These are phyloP conservation scores for Schizophyllum amplum DNA, from an alignment of 1,284 basidiomycete species.

Conservation along the genomic window DNA sequence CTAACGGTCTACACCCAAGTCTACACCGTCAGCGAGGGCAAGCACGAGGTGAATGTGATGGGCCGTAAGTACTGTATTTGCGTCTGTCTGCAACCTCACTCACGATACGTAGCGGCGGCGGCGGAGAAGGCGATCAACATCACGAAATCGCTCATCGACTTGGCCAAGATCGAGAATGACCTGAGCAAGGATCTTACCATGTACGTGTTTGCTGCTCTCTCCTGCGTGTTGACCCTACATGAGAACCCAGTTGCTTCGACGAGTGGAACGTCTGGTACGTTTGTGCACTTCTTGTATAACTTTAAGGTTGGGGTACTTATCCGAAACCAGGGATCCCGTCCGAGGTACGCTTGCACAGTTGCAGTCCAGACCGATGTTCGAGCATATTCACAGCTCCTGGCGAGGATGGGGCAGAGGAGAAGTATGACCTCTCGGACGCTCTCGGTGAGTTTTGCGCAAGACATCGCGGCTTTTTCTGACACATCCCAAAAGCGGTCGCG, in stretches of 20 bases:
- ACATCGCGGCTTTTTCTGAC: background rate
- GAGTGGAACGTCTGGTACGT: conserved; percentile 53
- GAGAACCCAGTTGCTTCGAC: conserved; percentile 39
- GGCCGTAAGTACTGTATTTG: conserved; percentile 24
- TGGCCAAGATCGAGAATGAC: conserved; percentile 30
- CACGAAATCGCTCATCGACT: conserved; percentile 36
- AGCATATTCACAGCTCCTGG: conserved; percentile 24
- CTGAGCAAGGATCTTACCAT: conserved; percentile 29
- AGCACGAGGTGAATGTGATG: conserved; percentile 34
- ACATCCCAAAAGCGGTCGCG: conserved; percentile 26
- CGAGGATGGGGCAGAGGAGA: conserved; percentile 51
- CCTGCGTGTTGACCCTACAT: background rate
- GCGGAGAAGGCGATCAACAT: conserved; percentile 43
- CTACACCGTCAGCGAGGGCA: conserved; percentile 32
- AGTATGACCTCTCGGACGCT: conserved; percentile 56
- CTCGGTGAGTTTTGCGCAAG: conserved; percentile 29
- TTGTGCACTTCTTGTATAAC: background rate
- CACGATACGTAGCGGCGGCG: conserved; percentile 27
- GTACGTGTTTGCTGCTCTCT: conserved; percentile 16
- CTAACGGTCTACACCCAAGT: conserved; percentile 15
- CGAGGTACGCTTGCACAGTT: conserved; percentile 19
- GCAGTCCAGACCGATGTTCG: background rate
- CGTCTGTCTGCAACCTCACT: background rate
- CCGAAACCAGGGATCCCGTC: conserved; percentile 35
- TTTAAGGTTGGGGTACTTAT: too few species aligned